Conservation (phyloP, 139 green algal genomes). For the Diplosphaera chodatii region DNA sequence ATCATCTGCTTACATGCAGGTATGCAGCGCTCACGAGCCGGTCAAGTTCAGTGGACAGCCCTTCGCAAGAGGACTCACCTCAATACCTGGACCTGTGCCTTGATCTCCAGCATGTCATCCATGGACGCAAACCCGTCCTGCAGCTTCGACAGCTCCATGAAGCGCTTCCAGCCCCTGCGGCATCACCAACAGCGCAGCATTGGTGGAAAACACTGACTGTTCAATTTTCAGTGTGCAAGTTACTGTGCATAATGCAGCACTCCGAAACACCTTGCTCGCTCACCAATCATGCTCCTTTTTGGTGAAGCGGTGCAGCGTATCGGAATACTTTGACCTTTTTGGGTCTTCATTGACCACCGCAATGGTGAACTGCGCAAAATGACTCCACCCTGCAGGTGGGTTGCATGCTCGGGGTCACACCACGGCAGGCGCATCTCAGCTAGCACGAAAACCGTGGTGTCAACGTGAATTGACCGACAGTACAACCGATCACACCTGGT, state of each 20-base stretch:
- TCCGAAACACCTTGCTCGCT: no score
- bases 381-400: conserved; percentile 81
- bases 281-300: conserved; percentile 99
- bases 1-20: no score
- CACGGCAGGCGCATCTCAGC: no score
- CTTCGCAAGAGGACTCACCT: conserved; percentile 50
- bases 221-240: no score
- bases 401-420: no score
- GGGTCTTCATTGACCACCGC: conserved; percentile 96
- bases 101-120: conserved; percentile 91
- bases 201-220: no score
- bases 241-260: no score
- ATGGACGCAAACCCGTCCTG: conserved; percentile 87
- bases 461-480: no score
- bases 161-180: conserved; percentile 93
- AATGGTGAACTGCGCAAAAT: conserved; percentile 99
- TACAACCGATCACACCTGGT: conserved; percentile 78
- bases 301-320: conserved; percentile 98
- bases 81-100: conserved; percentile 92
- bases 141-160: conserved; percentile 89
- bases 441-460: neutral
- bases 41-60: no score
- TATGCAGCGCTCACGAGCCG: no score
- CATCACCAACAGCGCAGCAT: no score
- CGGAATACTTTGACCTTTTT: conserved; percentile 97